Conservation (phyloP, 768 basidiomycete species). For the Kwoniella heveanensis region DNA sequence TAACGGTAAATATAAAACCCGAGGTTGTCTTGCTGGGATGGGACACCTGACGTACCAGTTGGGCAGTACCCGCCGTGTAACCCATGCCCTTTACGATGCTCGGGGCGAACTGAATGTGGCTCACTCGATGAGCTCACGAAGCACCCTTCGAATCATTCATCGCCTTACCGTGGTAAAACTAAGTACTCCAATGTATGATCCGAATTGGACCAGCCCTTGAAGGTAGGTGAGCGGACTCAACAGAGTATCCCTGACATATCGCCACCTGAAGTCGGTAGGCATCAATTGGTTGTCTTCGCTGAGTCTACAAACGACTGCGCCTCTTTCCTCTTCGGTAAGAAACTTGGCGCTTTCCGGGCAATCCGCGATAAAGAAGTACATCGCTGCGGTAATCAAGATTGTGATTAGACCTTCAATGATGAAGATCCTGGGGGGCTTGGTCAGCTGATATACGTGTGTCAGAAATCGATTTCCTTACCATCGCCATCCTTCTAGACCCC, state of each 20-base stretch:
- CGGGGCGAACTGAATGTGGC: constrained; percentile 40
- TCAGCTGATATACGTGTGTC: too few relatives aligned
- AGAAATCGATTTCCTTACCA: neutral
- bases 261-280: neutral
- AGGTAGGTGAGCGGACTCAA: constrained; percentile 19
- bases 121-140: constrained; percentile 25
- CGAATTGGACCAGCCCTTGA: constrained; percentile 27
- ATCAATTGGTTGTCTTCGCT: neutral
- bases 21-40: too few relatives aligned
- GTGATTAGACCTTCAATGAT: constrained; percentile 70
- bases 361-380: constrained; percentile 78
- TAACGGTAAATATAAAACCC: too few relatives aligned
- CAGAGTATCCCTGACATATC: neutral
- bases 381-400: constrained; percentile 62
- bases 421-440: constrained; percentile 22
- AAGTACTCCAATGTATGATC: constrained; percentile 9
- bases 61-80: constrained; percentile 40
- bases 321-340: constrained; percentile 70
- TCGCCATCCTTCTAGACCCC: constrained; percentile 63
- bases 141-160: too few relatives aligned
- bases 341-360: constrained; percentile 81
- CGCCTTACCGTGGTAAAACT: constrained; percentile 32
- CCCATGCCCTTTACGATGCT: constrained; percentile 42
- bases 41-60: constrained; percentile 28
- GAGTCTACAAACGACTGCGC: constrained; percentile 28